Evolutionary conservation across 805 yeast species (phyloP), one percentile per base, ranked within the genome.

Genomic region (Saccharomycopsis schoenii): DNA sequence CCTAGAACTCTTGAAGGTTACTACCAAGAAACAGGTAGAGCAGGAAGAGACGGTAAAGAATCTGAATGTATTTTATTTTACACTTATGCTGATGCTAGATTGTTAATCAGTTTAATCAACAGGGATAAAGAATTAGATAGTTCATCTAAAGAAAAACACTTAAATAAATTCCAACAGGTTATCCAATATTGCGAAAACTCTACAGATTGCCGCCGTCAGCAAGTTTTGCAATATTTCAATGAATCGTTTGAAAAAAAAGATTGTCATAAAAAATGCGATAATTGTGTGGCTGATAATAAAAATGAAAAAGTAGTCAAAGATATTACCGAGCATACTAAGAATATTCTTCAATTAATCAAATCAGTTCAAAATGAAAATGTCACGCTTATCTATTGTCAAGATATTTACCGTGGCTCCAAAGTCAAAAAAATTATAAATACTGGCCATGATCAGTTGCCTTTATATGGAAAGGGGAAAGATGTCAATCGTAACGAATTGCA

Each of bases 11-110:
- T 94, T 65, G 99, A 94, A 73, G 98, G 97, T 0, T 94, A 94
- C 71, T 94, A 94, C 68, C 99, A 94, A 72, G 99, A 94, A 71
- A 92, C 98, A 0, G 99, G 99, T 8, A 83, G 99, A 73, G 99
- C 98, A 3, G 99, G 99, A 4, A 82, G 99, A 74, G 99, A 94
- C 74, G 98, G 99, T 0, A 74, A 80, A 8, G 82, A 77, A 54
- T 87, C 96, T 1, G 86, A 84, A 61, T 94, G 98, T 73, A 80
- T 90, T 14, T 80, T 93, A 80, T 93, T 82, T 67, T 94, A 87
- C 71, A 80, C 85, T 11, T 86, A 86, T 73, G 80, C 81, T 62
- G 99, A 93, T 73, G 96, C 93, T 0, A 76, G 91, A 61, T 75
- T 83, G 36, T 73, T 94, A 55, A 91, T 87, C 71, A 77, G 83